Evolutionary conservation across 768 basidiomycete genomes (phyloP), one percentile per base, ranked within the genome.

Genomic region (Termitomyces sp.): DNA sequence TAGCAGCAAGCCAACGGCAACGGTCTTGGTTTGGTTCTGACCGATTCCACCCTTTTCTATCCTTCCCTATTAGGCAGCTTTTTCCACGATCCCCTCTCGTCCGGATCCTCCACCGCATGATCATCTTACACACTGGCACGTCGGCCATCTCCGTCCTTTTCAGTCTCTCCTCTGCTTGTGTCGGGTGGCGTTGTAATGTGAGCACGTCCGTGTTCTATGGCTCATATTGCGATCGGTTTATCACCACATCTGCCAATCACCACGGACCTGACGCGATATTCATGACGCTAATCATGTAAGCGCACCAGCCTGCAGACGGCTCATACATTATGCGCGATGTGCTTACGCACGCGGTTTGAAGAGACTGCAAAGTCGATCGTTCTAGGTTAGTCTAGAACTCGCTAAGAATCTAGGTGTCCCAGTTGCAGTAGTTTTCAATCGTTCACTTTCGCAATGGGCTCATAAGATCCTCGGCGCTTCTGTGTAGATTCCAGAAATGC

Each of bases 41-140:
- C 64, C 64, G 64, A 70, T 62, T 70, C 68, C 35, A 62, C 64
- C 63, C 69, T 72, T 70, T 70, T 70, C 66, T 66, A 71, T 56
- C 51, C 49, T 59, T 60, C 58, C 58, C 35, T 58, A 57, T 68
- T 52, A 47, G 58, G 60, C 45, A 54, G 38, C 45, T 46, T 62
- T 64, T 64, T 61, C 52, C 55, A 57, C 58, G 48, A 54, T 62
- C 41, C 51, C n/a, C 21, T 55, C 12, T 55, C 12, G 45, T 53
- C 46, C 58, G 32, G 48, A 59, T 48, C 51, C 46, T 34, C 49
- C 55, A 11, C 50, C 45, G 38, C 50, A 58, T 30, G 35, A 47
- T 56, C 32, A 22, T 37, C 26, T 40, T 35, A 45, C 8, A 35
- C 32, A 47, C 46, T 37, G 35, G 35, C 15, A 22, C 48, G 28